Percentiles rank a stretch among this genome's conserved stretches.
These are phyloP conservation scores for Mrakia gelida DNA, from an alignment of 768 basidiomycete genomes.

Conservation along the genomic window DNA sequence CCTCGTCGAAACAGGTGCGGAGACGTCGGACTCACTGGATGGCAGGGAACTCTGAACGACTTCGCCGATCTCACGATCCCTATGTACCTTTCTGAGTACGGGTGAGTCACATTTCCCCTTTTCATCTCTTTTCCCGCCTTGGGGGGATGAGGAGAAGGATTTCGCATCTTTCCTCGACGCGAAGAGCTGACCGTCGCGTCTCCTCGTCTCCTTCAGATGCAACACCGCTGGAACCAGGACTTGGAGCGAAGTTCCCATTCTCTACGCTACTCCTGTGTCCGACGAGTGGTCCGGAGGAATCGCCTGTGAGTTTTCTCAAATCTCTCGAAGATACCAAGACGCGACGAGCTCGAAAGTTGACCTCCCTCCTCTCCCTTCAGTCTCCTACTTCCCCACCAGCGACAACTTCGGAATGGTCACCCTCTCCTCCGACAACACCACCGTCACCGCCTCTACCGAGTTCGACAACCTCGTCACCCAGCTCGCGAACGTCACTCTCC, in stretches of 20 bases:
- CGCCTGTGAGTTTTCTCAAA: constrained; percentile 53
- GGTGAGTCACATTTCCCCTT: constrained; percentile 39
- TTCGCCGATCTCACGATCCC: constrained; percentile 60
- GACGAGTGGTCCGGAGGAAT: constrained; percentile 82
- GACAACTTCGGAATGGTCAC: constrained; percentile 84
- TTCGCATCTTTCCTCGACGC: neutral
- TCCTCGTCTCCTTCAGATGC: neutral
- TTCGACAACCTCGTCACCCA: constrained; percentile 62
- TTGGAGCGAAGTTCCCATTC: constrained; percentile 72
- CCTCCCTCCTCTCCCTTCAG: constrained; percentile 8
- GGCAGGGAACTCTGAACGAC: constrained; percentile 42
- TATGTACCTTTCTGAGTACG: constrained; percentile 87
- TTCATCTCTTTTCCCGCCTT: no score
- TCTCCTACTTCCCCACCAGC: constrained; percentile 74
- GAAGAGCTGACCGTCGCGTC: neutral
- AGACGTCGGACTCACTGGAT: constrained; percentile 55
- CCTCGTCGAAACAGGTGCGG: constrained; percentile 66
- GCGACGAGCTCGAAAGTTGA: neutral
- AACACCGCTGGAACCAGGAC: constrained; percentile 51
- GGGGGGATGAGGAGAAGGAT: neutral
- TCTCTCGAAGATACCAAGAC: neutral
- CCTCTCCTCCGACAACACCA: constrained; percentile 58
- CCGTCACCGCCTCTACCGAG: constrained; percentile 27
- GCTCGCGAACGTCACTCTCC: constrained; percentile 55
- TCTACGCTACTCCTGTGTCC: constrained; percentile 69